These are phyloP conservation scores for Chaetomium fimeti DNA, from an alignment of 495 filamentous ascomycete species.

Conservation along the genomic window DNA sequence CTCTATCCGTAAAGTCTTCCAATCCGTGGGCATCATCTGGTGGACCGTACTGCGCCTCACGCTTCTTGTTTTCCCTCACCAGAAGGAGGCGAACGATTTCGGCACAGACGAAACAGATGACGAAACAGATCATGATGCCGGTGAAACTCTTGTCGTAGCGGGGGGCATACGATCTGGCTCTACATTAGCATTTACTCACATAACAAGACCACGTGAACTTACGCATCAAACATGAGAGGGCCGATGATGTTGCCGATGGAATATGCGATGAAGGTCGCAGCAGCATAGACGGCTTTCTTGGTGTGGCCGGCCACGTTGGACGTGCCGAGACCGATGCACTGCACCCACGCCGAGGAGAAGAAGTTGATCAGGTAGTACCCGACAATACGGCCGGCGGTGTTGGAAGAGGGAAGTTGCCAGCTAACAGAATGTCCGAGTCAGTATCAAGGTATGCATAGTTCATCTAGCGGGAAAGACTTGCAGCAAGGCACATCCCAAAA, in stretches of 20 bases:
- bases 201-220: not conserved
- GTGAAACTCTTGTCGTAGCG: slow-evolving; percentile 16
- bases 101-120: slow-evolving; percentile 6
- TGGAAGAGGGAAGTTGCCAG: slow-evolving; percentile 14
- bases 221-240: slow-evolving; percentile 17
- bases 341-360: slow-evolving; percentile 14
- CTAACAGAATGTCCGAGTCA: not conserved
- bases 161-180: slow-evolving; percentile 6
- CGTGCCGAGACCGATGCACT: slow-evolving; percentile 18
- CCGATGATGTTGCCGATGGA: slow-evolving; percentile 17
- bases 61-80: slow-evolving; percentile 7
- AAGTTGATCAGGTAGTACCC: slow-evolving; percentile 17
- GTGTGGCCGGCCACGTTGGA: slow-evolving; percentile 18
- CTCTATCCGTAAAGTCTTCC: slow-evolving; percentile 12
- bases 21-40: slow-evolving; percentile 4
- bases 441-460: not conserved
- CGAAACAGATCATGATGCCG: slow-evolving; percentile 13
- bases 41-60: slow-evolving; percentile 3
- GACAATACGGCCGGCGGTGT: slow-evolving; percentile 10
- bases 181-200: not conserved
- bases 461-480: not conserved
- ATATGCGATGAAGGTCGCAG: slow-evolving; percentile 14
- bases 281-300: slow-evolving; percentile 18
- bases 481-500: slow-evolving; percentile 11
- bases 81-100: slow-evolving; percentile 11